A percentile compares a stretch with the other conserved stretches of the same genome.
These are phyloP conservation scores for Avena eriantha DNA, from an alignment of 176 grass and related monocot species.

Conservation along the genomic window DNA sequence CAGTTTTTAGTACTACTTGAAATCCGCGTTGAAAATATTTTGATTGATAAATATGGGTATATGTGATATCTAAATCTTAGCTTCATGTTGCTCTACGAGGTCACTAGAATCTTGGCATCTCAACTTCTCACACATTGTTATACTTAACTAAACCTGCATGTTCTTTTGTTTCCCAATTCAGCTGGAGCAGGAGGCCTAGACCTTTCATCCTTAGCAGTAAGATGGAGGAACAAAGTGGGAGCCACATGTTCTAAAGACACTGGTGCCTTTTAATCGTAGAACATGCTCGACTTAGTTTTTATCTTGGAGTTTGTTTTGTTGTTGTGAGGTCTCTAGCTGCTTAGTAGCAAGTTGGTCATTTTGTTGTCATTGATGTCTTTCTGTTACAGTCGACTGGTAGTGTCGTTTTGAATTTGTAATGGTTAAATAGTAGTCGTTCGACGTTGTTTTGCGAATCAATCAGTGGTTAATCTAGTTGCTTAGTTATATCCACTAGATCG, in stretches of 20 bases:
- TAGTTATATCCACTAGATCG: neutral
- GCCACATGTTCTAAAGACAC: slow-evolving; percentile 25
- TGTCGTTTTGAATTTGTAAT: neutral
- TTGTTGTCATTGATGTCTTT: neutral
- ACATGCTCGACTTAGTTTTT: slow-evolving; percentile 17
- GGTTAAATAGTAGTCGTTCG: neutral
- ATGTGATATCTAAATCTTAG: neutral
- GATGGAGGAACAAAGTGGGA: neutral
- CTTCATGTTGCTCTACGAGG: neutral
- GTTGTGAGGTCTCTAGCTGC: slow-evolving; percentile 35
- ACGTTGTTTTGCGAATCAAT: neutral
- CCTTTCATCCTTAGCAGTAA: slow-evolving; percentile 40
- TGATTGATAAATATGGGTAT: neutral
- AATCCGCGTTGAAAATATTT: neutral
- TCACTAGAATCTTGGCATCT: neutral
- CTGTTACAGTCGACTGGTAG: neutral
- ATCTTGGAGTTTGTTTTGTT: slow-evolving; percentile 19
- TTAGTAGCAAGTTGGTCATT: slow-evolving; percentile 22
- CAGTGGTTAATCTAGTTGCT: neutral
- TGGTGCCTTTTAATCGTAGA: neutral
- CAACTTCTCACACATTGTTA: neutral
- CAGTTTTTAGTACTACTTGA: neutral
- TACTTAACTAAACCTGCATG: neutral
- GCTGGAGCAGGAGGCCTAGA: slow-evolving; percentile 50
- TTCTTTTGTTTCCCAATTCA: slow-evolving; percentile 45